Percentiles rank a stretch among this genome's conserved stretches.
Conservation (phyloP, 2,329 filamentous ascomycete genomes). For the Trichothecium sympodiale region DNA sequence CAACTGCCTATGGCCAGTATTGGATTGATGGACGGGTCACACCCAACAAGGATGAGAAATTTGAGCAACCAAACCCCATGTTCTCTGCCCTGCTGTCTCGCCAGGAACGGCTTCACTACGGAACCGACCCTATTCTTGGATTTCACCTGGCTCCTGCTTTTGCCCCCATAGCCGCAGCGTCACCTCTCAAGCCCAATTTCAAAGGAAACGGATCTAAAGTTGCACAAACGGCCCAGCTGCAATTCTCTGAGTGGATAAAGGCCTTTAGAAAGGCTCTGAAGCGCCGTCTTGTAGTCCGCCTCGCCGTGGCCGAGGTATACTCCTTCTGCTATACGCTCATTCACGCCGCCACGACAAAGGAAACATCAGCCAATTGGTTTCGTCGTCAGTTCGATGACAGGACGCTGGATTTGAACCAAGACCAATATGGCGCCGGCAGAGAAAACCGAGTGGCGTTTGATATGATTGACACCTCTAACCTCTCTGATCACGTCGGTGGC, state of each 20-base stretch:
- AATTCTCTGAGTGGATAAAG: slow-evolving; percentile 34
- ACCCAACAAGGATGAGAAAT: slow-evolving; percentile 4
- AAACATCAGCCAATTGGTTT: slow-evolving; percentile 27
- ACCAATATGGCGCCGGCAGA: slow-evolving; percentile 24
- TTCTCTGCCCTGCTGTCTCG: slow-evolving; percentile 24
- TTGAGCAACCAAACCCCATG: slow-evolving; percentile 30
- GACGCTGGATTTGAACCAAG: slow-evolving; percentile 27
- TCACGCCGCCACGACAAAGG: slow-evolving; percentile 16
- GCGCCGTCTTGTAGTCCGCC: slow-evolving; percentile 28
- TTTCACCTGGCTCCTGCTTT: slow-evolving; percentile 45
- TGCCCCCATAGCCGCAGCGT: slow-evolving; percentile 23
- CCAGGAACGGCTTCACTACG: slow-evolving; percentile 31
- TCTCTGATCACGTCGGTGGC: slow-evolving; percentile 26
- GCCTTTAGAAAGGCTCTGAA: slow-evolving; percentile 23
- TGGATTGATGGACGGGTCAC: slow-evolving; percentile 23
- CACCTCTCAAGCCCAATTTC: slow-evolving; percentile 21
- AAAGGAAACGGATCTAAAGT: slow-evolving; percentile 11
- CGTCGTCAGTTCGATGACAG: slow-evolving; percentile 26
- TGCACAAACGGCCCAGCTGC: slow-evolving; percentile 23
- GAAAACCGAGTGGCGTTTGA: slow-evolving; percentile 35
- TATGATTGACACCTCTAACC: slow-evolving; percentile 42
- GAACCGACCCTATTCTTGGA: slow-evolving; percentile 38
- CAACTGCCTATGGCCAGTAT: slow-evolving; percentile 15
- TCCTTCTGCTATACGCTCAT: slow-evolving; percentile 41
- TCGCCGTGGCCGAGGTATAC: slow-evolving; percentile 36